Percentiles rank a stretch among this genome's conserved stretches.
phyloP scores from a whole-genome alignment of 2,329 filamentous ascomycete genomes.

The Fusarium sp. region DNA sequence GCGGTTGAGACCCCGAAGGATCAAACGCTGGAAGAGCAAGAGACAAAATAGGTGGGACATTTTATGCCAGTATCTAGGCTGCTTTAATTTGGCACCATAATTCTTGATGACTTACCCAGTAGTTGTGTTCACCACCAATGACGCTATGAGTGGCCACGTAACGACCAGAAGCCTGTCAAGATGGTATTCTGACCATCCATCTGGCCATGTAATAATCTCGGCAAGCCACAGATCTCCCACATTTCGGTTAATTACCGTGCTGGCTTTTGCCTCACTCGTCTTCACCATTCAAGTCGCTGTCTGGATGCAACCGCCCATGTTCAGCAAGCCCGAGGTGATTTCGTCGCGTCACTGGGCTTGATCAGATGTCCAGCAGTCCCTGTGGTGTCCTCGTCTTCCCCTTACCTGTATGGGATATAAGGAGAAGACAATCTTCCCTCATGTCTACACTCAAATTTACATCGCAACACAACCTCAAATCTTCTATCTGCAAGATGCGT shows the following conservation, averaged over 20 bases:
- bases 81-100: background rate
- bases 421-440: background rate
- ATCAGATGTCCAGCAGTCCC: background rate
- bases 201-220: background rate
- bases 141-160: background rate
- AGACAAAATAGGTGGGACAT: background rate
- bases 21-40: background rate
- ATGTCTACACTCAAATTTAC: background rate
- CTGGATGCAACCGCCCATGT: background rate
- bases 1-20: background rate
- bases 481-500: background rate
- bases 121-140: background rate
- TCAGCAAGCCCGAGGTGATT: rapidly evolving
- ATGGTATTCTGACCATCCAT: background rate
- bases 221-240: no score
- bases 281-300: background rate
- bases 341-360: no score
- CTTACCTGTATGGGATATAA: background rate
- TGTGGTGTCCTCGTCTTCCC: background rate
- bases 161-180: background rate
- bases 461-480: background rate
- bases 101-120: background rate
- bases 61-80: background rate
- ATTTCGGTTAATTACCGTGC: background rate
- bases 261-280: background rate